Evolutionary conservation across 2,329 filamentous ascomycete species (phyloP).

Genomic region (Penicillium decumbens): DNA sequence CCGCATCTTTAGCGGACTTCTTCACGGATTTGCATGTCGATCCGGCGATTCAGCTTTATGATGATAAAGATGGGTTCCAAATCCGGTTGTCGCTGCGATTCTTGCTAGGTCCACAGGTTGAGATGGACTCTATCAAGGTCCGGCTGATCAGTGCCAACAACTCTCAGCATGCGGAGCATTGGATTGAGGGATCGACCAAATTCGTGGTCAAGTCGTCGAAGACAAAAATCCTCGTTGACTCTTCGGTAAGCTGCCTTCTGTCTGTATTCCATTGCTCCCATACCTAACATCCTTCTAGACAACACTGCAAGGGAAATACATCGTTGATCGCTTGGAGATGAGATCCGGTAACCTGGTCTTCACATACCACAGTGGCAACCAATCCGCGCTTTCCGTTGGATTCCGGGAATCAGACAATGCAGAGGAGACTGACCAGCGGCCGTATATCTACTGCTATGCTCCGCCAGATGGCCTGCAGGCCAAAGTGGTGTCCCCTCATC

Average conservation of each 20-base stretch:
- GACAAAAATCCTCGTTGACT: slow-evolving; percentile 49
- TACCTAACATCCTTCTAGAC: slow-evolving; percentile 21
- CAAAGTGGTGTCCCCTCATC: slow-evolving; percentile 60
- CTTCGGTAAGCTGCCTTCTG: slow-evolving; percentile 35
- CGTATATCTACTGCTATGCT: slow-evolving; percentile 69
- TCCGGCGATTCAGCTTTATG: slow-evolving; percentile 63
- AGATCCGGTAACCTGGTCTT: slow-evolving; percentile 40
- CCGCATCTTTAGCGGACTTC: slow-evolving; percentile 66
- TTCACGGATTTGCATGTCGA: slow-evolving; percentile 67
- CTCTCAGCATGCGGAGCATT: slow-evolving; percentile 59
- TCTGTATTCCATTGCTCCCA: not conserved
- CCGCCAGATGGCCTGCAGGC: slow-evolving; percentile 64
- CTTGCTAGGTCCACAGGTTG: slow-evolving; percentile 65
- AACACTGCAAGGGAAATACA: slow-evolving; percentile 62
- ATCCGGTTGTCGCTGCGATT: slow-evolving; percentile 65
- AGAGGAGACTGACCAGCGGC: slow-evolving; percentile 47
- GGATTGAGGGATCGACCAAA: slow-evolving; percentile 51
- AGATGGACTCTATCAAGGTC: slow-evolving; percentile 61
- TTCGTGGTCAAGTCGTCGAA: slow-evolving; percentile 53
- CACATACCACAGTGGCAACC: slow-evolving; percentile 27
- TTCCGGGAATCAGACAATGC: slow-evolving; percentile 34
- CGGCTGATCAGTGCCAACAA: slow-evolving; percentile 53
- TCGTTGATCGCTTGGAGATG: slow-evolving; percentile 67
- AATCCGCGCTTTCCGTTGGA: slow-evolving; percentile 31
- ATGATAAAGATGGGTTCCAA: slow-evolving; percentile 69